phyloP scores from a whole-genome alignment of 345 rosid species.

The Eucalyptus curtisii region DNA sequence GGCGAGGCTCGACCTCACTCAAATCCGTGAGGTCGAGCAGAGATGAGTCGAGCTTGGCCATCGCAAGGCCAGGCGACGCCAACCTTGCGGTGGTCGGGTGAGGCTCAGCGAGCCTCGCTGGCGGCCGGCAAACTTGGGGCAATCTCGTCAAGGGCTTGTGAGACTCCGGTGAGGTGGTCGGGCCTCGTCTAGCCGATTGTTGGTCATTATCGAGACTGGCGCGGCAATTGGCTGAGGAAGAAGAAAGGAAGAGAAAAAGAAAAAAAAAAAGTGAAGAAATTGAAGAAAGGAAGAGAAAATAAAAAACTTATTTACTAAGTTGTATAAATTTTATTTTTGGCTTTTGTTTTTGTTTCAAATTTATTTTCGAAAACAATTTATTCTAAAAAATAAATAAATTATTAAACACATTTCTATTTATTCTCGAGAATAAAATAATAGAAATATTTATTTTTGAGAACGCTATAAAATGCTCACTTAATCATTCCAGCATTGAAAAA shows the following conservation, averaged over 20 bases:
- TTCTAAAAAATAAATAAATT: fast-evolving
- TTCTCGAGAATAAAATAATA: fast-evolving
- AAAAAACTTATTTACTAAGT: no score
- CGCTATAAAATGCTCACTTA: not conserved
- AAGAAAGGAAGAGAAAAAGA: no score
- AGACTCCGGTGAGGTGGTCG: no score
- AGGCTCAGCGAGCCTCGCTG: fast-evolving
- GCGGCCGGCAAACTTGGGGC: fast-evolving
- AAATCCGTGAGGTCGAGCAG: fast-evolving
- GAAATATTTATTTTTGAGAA: fast-evolving
- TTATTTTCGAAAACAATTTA: fast-evolving
- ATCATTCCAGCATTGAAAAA: not conserved
- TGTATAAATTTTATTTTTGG: fast-evolving
- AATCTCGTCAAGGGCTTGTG: fast-evolving
- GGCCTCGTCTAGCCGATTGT: fast-evolving
- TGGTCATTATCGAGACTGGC: fast-evolving
- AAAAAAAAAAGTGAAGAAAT: no score
- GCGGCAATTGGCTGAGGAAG: no score
- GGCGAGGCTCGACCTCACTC: no score
- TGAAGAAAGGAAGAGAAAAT: no score
- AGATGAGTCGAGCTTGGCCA: fast-evolving
- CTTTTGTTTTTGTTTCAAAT: no score
- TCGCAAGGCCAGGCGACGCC: fast-evolving
- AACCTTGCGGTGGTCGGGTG: fast-evolving
- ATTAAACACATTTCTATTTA: no score